Evolutionary conservation across 2,329 filamentous ascomycete species (phyloP).

Genomic region (Aaosphaeria arxii): DNA sequence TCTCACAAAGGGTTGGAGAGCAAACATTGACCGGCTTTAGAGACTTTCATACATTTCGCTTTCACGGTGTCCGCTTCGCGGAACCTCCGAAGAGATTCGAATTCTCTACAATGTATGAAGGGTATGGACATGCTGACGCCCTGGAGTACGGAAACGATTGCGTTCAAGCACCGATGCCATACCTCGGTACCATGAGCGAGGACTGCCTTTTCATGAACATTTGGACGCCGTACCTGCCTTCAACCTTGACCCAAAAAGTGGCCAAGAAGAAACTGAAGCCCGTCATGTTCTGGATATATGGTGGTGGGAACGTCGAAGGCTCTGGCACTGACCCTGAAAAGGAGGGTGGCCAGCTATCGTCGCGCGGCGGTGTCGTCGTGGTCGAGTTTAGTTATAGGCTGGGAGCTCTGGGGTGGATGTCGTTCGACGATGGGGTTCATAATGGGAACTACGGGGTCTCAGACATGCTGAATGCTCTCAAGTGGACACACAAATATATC

Average conservation of each 20-base stretch:
- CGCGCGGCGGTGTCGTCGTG: constrained; percentile 9
- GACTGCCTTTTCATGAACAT: constrained; percentile 44
- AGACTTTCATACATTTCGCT: constrained; percentile 47
- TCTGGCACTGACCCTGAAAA: constrained; percentile 7
- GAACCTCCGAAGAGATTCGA: constrained; percentile 42
- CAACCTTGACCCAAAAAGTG: constrained; percentile 37
- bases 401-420: constrained; percentile 4
- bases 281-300: constrained; percentile 10
- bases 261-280: constrained; percentile 4
- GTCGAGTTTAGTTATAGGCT: constrained; percentile 7
- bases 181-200: constrained; percentile 21
- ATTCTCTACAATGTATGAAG: constrained; percentile 40
- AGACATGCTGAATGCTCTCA: constrained; percentile 48
- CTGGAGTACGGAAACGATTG: constrained; percentile 32
- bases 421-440: constrained; percentile 23
- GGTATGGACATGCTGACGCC: constrained; percentile 4
- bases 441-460: constrained; percentile 46
- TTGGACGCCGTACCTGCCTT: constrained; percentile 38
- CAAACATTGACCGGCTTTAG: constrained; percentile 31
- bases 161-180: constrained; percentile 25
- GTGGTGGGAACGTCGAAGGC: constrained; percentile 5
- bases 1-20: constrained; percentile 2
- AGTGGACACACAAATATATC: constrained; percentile 60
- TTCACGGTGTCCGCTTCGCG: constrained; percentile 49
- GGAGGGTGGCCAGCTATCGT: constrained; percentile 8